These are phyloP conservation scores for Rhytidhysteron rufulum DNA, from an alignment of 2,329 filamentous ascomycete genomes.

Conservation along the genomic window DNA sequence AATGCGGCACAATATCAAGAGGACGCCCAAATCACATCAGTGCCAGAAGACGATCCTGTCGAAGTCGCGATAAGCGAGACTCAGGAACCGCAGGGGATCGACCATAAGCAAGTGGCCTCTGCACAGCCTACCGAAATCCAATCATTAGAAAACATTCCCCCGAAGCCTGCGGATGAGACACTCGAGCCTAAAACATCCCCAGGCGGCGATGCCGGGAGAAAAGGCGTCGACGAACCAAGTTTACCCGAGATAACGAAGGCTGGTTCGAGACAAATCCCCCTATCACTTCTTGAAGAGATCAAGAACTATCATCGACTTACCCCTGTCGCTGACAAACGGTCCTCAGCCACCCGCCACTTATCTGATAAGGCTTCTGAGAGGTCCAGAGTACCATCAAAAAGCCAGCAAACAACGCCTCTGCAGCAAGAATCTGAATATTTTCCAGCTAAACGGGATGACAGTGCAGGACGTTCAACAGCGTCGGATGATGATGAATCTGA, in stretches of 20 bases:
- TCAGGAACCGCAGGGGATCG: neutral
- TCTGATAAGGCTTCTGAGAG: constrained; percentile 33
- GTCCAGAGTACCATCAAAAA: constrained; percentile 19
- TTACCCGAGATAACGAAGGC: constrained; percentile 4
- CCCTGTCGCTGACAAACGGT: constrained; percentile 42
- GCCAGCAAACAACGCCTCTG: constrained; percentile 14
- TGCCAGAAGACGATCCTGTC: constrained; percentile 2
- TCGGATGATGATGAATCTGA: constrained; percentile 64
- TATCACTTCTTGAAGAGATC: constrained; percentile 54
- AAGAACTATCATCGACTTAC: constrained; percentile 52
- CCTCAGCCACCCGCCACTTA: constrained; percentile 52
- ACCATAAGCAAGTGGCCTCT: neutral
- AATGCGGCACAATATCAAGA: constrained; percentile 20
- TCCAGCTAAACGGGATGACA: constrained; percentile 15
- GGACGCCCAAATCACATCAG: constrained; percentile 15
- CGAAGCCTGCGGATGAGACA: too few relatives aligned
- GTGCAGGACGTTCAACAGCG: constrained; percentile 19
- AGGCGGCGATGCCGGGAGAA: neutral
- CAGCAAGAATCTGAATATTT: constrained; percentile 27
- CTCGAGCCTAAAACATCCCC: neutral
- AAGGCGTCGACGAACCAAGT: too few relatives aligned
- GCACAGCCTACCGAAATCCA: neutral
- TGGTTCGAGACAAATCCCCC: constrained; percentile 35
- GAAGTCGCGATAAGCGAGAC: neutral
- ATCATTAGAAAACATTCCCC: neutral